A percentile compares a stretch with the other conserved stretches of the same genome.
These are phyloP conservation scores for Arxiozyma heterogenica DNA, from an alignment of 1,139 yeast genomes.

Conservation along the genomic window DNA sequence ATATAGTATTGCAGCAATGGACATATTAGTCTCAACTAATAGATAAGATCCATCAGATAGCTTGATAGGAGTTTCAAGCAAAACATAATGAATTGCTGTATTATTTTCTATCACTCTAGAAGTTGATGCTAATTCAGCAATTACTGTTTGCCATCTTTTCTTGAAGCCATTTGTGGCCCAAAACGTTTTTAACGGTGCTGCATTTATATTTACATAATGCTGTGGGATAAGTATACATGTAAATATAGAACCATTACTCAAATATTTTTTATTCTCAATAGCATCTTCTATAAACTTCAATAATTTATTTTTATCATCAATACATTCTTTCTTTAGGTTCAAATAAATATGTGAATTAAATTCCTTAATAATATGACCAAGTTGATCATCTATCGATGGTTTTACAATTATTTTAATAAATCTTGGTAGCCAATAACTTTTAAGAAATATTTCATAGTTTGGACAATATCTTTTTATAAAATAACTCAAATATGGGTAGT, in stretches of 20 bases:
- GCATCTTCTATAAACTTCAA: neutral
- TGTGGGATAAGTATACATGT: slow-evolving; percentile 1
- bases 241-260: neutral
- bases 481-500: neutral
- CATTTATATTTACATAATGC: neutral
- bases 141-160: slow-evolving; percentile 2
- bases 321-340: neutral
- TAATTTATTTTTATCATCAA: neutral
- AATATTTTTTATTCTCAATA: neutral
- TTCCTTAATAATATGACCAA: neutral
- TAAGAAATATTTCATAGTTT: neutral
- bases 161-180: slow-evolving; percentile 5
- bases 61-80: slow-evolving; percentile 14
- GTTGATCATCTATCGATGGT: neutral
- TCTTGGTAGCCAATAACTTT: neutral
- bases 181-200: slow-evolving; percentile 3
- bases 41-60: slow-evolving; percentile 5
- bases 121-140: neutral
- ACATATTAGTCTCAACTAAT: slow-evolving; percentile 10
- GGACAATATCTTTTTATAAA: neutral
- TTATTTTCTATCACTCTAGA: neutral
- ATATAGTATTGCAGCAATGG: slow-evolving; percentile 13
- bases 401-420: neutral
- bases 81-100: slow-evolving; percentile 11
- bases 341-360: neutral